Conservation (phyloP, 1,284 basidiomycete genomes). For the Omphalotus olearius region DNA sequence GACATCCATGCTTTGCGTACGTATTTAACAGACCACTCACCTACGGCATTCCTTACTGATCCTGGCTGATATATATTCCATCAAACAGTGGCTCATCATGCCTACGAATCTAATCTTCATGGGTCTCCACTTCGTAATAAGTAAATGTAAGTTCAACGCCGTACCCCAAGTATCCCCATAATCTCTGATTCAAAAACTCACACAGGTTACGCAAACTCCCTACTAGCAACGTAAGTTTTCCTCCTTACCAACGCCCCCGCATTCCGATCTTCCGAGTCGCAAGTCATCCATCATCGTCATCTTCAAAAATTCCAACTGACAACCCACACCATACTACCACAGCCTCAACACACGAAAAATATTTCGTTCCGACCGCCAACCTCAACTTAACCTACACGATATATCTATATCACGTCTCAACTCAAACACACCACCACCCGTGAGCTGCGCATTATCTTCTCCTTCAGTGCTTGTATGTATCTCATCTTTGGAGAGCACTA, state of each 20-base stretch:
- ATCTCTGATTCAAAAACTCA: not conserved
- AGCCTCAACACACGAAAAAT: no score
- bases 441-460: no score
- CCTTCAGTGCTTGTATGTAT: no score
- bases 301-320: no score
- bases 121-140: constrained; percentile 20
- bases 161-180: not conserved
- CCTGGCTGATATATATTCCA: not conserved
- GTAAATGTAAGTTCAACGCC: constrained; percentile 14
- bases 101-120: constrained; percentile 19
- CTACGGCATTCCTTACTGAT: not conserved
- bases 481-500: no score
- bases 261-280: constrained; percentile 4
- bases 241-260: no score
- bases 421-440: no score
- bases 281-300: not conserved
- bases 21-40: constrained; percentile 15
- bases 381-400: no score
- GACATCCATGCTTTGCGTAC: constrained; percentile 40
- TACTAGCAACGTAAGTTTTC: constrained; percentile 12
- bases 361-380: no score
- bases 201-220: constrained; percentile 15
- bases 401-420: no score
- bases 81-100: constrained; percentile 19
- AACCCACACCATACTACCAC: no score